phyloP scores from a whole-genome alignment of 768 basidiomycete species.

The Paxillus rubicundulus region DNA sequence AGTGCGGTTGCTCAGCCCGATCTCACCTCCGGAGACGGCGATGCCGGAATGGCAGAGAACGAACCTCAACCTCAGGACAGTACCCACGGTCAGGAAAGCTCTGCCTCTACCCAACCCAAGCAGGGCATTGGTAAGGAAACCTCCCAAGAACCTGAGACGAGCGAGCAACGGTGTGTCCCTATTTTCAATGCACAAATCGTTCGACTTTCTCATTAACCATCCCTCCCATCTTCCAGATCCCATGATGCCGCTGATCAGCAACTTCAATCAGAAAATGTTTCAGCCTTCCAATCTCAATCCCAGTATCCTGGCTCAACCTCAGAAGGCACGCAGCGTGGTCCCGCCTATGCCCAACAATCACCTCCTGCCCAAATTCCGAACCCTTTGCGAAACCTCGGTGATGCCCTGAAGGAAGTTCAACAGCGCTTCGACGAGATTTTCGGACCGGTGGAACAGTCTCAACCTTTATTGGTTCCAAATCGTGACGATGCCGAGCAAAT shows the following conservation, averaged over 20 bases:
- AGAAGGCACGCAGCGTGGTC: constrained; percentile 47
- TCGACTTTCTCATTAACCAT: not conserved
- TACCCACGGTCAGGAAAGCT: constrained; percentile 22
- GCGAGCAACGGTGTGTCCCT: constrained; percentile 15
- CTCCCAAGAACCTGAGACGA: constrained; percentile 20
- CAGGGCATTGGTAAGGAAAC: constrained; percentile 17
- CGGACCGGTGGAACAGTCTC: constrained; percentile 36
- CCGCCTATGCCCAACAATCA: constrained; percentile 39
- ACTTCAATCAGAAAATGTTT: constrained; percentile 1
- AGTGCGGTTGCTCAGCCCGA: constrained; percentile 37
- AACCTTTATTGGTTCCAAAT: constrained; percentile 35
- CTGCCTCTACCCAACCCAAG: constrained; percentile 13
- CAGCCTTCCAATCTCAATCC: constrained; percentile 10
- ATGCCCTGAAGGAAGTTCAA: constrained; percentile 76
- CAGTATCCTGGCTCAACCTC: constrained; percentile 34
- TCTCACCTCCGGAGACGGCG: constrained; percentile 27
- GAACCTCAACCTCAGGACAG: constrained; percentile 17
- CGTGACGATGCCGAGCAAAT: constrained; percentile 48
- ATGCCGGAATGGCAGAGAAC: constrained; percentile 15
- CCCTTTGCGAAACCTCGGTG: constrained; percentile 77
- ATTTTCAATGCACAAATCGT: not conserved
- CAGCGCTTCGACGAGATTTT: constrained; percentile 84
- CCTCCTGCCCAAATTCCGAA: constrained; percentile 39
- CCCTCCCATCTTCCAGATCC: constrained; percentile 6
- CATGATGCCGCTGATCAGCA: constrained; percentile 11